Evolutionary conservation across 257 asterid genomes (phyloP).

Genomic region (Jacaranda mimosifolia): DNA sequence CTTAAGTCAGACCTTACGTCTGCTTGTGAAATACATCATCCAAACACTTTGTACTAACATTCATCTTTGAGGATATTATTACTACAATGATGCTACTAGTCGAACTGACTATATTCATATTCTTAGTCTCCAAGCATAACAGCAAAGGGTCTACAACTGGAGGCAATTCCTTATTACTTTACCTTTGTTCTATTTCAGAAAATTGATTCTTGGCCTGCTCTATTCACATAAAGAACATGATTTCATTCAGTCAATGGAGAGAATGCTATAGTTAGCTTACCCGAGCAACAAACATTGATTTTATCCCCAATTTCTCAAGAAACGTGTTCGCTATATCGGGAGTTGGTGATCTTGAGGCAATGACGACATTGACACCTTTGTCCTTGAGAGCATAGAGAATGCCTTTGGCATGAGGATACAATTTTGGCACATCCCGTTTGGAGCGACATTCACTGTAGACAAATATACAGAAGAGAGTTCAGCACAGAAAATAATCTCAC

Average conservation of each 20-base stretch:
- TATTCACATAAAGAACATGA: conserved; percentile 5
- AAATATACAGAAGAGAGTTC: conserved; percentile 6
- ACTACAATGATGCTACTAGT: background rate
- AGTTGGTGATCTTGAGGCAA: conserved; percentile 79
- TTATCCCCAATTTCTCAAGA: conserved; percentile 74
- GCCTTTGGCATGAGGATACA: conserved; percentile 71
- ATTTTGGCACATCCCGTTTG: conserved; percentile 56
- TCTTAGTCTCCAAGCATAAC: background rate
- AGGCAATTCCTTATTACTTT: background rate
- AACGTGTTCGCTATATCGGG: conserved; percentile 84
- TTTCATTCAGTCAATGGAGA: conserved; percentile 9
- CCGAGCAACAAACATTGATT: conserved; percentile 86
- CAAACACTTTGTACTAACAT: background rate
- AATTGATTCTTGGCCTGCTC: background rate
- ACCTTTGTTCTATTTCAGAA: background rate
- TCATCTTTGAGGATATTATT: no score
- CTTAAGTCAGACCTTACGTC: no score
- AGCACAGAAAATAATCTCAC: conserved; percentile 15
- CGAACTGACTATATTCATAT: background rate
- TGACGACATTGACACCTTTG: conserved; percentile 63
- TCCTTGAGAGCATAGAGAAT: conserved; percentile 63
- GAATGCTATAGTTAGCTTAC: conserved; percentile 42
- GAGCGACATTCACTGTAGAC: conserved; percentile 74
- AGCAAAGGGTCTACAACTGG: background rate
- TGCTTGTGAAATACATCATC: background rate